A percentile compares a stretch with the other conserved stretches of the same genome.
Evolutionary conservation across 169 alveolate species (phyloP).

Genomic region (Eimeria acervulina): DNA sequence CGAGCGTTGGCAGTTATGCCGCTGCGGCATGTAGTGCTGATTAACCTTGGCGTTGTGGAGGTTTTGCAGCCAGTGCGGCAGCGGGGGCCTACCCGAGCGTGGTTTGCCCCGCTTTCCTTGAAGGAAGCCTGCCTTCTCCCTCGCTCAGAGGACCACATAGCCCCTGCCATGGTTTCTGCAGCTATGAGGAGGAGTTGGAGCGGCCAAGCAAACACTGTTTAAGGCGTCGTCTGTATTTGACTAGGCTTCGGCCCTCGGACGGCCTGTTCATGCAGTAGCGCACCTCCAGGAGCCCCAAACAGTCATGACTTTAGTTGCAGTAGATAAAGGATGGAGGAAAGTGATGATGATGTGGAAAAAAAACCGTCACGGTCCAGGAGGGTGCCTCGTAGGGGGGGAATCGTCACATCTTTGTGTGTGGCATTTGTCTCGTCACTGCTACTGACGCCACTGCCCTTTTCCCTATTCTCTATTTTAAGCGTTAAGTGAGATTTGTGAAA

Average conservation of each 20-base stretch:
- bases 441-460: background rate
- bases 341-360: background rate
- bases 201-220: background rate
- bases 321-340: background rate
- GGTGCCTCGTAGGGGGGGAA: background rate
- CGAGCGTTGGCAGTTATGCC: background rate
- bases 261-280: slow-evolving; percentile 7
- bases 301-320: background rate
- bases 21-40: background rate
- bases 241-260: slow-evolving; percentile 12
- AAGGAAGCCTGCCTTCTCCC: background rate
- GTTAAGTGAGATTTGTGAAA: background rate
- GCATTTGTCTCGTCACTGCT: background rate
- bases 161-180: slow-evolving; percentile 45
- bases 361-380: background rate
- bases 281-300: background rate
- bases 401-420: background rate
- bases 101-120: background rate
- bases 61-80: slow-evolving; percentile 56
- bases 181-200: background rate
- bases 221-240: background rate
- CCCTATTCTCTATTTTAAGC: background rate
- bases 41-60: background rate
- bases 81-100: slow-evolving; percentile 37
- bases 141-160: slow-evolving; percentile 52